Evolutionary conservation across 2,329 filamentous ascomycete species (phyloP).

Genomic region (Phialemoniopsis sp.): DNA sequence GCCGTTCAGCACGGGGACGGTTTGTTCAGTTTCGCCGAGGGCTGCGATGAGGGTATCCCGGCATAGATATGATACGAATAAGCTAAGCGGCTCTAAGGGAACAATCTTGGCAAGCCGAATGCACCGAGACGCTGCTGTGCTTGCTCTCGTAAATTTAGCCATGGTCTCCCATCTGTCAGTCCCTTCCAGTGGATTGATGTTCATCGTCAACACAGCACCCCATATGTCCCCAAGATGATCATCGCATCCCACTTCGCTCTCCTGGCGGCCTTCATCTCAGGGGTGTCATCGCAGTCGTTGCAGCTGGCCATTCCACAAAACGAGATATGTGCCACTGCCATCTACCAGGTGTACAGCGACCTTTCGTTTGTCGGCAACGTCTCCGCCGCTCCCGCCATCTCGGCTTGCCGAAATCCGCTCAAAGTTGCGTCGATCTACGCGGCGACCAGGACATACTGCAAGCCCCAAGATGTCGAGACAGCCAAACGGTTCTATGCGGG

Average conservation of each 20-base stretch:
- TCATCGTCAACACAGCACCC: too few relatives aligned
- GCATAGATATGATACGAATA: too few relatives aligned
- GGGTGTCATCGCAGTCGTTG: background rate
- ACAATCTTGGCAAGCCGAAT: too few relatives aligned
- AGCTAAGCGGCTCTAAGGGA: too few relatives aligned
- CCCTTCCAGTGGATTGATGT: too few relatives aligned
- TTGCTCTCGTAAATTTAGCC: too few relatives aligned
- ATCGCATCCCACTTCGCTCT: background rate
- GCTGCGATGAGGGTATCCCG: too few relatives aligned
- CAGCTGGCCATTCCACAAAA: background rate
- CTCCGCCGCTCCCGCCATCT: slow-evolving; percentile 1
- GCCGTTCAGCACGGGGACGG: too few relatives aligned
- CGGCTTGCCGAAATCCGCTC: slow-evolving; percentile 7
- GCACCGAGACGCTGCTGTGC: too few relatives aligned
- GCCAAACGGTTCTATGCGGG: background rate
- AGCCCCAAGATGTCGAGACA: background rate
- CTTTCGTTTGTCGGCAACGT: slow-evolving; percentile 2
- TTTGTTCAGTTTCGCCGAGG: too few relatives aligned
- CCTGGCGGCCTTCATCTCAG: background rate
- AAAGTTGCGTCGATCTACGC: slow-evolving; percentile 8
- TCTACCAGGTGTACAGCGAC: slow-evolving; percentile 2
- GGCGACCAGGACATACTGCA: slow-evolving; percentile 7
- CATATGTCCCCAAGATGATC: background rate
- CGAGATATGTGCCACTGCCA: slow-evolving; percentile 2
- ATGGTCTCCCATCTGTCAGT: too few relatives aligned